Conservation (phyloP, 345 rosid genomes). For the Arabidopsis thaliana region TAIR10.1 NC_003070.9:4395501-4396000, state of each 20-base stretch:
- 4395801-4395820: constrained; percentile 65
- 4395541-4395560: constrained; percentile 92
- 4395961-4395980: constrained; percentile 98
- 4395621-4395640: constrained; percentile 96
- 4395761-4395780: constrained; percentile 89
- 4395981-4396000: constrained; percentile 74
- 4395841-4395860: constrained; percentile 95
- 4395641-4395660: constrained; percentile 81
- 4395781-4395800: constrained; percentile 74
- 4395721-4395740: constrained; percentile 99
- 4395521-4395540: constrained; percentile 88
- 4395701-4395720: constrained; percentile 90
- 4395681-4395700: constrained; percentile 89
- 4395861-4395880: constrained; percentile 84
- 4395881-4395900: constrained; percentile 88
- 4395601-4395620: constrained; percentile 98
- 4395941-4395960: constrained; percentile 92
- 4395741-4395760: constrained; percentile 86
- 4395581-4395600: constrained; percentile 96
- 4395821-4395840: constrained; percentile 96
- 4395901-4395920: constrained; percentile 96
- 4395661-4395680: constrained; percentile 98
- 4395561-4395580: constrained; percentile 92
- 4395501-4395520: constrained; percentile 91
- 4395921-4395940: constrained; percentile 83